phyloP scores from a whole-genome alignment of 805 yeast species.

The Suhomyces pyralidae region DNA sequence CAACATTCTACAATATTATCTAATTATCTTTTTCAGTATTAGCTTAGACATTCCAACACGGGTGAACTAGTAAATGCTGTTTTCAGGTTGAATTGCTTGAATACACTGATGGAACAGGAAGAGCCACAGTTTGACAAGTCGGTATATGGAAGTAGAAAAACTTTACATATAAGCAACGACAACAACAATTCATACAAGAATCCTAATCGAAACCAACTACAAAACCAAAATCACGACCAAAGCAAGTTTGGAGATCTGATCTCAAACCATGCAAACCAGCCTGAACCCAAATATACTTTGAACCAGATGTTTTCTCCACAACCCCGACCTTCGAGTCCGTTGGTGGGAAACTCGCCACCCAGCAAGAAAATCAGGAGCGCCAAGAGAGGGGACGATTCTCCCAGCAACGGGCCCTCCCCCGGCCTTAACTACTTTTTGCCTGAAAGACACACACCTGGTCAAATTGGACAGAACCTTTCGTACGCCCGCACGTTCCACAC shows the following conservation, averaged over 20 bases:
- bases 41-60: background rate
- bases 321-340: conserved; percentile 11
- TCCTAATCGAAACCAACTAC: background rate
- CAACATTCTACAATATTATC: background rate
- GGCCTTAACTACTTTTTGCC: conserved; percentile 15
- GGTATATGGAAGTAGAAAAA: conserved; percentile 3
- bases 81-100: background rate
- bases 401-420: background rate
- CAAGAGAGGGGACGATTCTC: conserved; percentile 6
- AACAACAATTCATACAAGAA: background rate
- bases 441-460: conserved; percentile 17
- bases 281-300: conserved; percentile 1
- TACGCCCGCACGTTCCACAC: conserved; percentile 12
- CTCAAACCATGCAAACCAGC: background rate
- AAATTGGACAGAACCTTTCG: conserved; percentile 18
- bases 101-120: conserved; percentile 7
- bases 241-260: background rate
- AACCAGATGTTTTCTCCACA: conserved; percentile 13
- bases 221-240: background rate
- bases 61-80: background rate
- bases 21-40: background rate
- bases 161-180: conserved; percentile 3
- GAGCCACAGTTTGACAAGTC: conserved; percentile 12
- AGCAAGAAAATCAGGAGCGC: conserved; percentile 6
- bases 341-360: conserved; percentile 8